A percentile compares a stretch with the other conserved stretches of the same genome.
Evolutionary conservation across 495 filamentous ascomycete genomes (phyloP).

Genomic region (Neurospora africana): DNA sequence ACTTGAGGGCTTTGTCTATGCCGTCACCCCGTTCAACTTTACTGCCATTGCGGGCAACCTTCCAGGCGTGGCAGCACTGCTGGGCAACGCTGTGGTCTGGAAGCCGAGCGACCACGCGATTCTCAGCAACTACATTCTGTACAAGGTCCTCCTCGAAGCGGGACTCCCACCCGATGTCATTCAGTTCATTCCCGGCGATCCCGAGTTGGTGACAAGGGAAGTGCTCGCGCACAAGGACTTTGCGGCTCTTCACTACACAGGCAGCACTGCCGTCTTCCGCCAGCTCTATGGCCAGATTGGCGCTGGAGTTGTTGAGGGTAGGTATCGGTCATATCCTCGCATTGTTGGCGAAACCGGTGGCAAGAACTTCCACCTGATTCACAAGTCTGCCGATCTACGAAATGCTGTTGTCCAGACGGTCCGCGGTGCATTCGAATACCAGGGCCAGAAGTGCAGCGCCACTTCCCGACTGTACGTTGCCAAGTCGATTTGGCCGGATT

Average conservation of each 20-base stretch:
- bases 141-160: slow-evolving; percentile 80
- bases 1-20: slow-evolving; percentile 80
- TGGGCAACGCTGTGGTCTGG: slow-evolving; percentile 85
- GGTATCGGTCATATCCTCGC: slow-evolving; percentile 65
- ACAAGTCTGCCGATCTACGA: slow-evolving; percentile 58
- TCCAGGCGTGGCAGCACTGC: slow-evolving; percentile 58
- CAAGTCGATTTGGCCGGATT: slow-evolving; percentile 55
- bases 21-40: slow-evolving; percentile 83
- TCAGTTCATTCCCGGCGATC: slow-evolving; percentile 73
- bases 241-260: slow-evolving; percentile 70
- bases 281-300: slow-evolving; percentile 63
- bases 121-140: slow-evolving; percentile 61
- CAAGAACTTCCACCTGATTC: slow-evolving; percentile 86
- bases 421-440: slow-evolving; percentile 80
- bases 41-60: slow-evolving; percentile 78
- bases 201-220: slow-evolving; percentile 58
- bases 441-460: slow-evolving; percentile 83
- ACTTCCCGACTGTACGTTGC: slow-evolving; percentile 70
- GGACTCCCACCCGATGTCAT: slow-evolving; percentile 71
- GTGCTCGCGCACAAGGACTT: slow-evolving; percentile 62
- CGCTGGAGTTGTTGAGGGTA: slow-evolving; percentile 52
- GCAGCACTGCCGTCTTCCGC: slow-evolving; percentile 72
- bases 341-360: slow-evolving; percentile 81
- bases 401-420: slow-evolving; percentile 76
- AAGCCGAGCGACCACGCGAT: slow-evolving; percentile 75